Evolutionary conservation across 2,329 filamentous ascomycete genomes (phyloP), one percentile per base, ranked within the genome.

Genomic region (Aschersonia sp.): DNA sequence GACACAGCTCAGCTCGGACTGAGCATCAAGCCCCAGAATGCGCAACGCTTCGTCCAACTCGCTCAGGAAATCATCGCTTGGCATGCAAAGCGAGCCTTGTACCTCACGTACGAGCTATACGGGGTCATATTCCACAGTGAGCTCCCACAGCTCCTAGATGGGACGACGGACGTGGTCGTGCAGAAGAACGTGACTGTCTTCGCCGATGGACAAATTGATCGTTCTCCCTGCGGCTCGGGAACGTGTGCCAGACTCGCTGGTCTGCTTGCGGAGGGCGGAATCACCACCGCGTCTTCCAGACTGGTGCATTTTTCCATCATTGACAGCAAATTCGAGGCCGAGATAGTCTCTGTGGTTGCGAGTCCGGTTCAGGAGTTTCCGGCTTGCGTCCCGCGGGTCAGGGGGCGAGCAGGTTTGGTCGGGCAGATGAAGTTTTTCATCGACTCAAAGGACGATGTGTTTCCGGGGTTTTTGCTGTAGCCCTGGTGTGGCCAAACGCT

Each of bases 161-260:
- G 35, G 7, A 38, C 53, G 47, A 3, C 29, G 40, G 2, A 29
- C 2, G 47, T 4, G 3, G 31, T 49, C 0, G 12, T 50, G 2
- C 56, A 59, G 12, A 48, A 47, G 4, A 59, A 58, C 6, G 52
- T 59, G 4, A 55, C 54, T 0, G 45, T 59, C 10, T 59, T 59
- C 45, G 57, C 57, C 1, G 56, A 59, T 30, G 57, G 57, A 0
- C 56, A 59, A 7, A 54, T 59, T 3, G 57, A 59, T 28, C 56
- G 55, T 3, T 58, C 57, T 1, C 57, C 57, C 0, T 59, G 56
- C 31, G 57, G 57, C 5, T 59, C 57, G 4, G 57, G 57, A 4
- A 56, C 57, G 28, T 50, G 50, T 32, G 51, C 57, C 6, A 47
- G 57, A 29, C 38, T 56, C 2, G 55, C 57, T 1, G 44, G 50